phyloP scores from a whole-genome alignment of 2,329 filamentous ascomycete genomes.

The Talaromyces sp. region DNA sequence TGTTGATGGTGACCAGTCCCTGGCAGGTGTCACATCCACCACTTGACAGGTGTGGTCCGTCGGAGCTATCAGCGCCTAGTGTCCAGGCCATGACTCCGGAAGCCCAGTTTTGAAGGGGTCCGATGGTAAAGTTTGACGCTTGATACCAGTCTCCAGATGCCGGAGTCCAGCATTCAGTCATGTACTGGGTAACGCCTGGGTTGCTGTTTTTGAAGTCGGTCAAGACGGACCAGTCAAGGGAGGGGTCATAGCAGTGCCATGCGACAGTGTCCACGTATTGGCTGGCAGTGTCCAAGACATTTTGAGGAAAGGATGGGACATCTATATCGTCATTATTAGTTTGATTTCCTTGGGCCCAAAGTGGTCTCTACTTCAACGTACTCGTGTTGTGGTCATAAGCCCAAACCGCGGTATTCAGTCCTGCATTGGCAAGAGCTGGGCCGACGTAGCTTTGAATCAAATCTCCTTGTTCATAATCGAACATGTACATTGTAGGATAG shows the following conservation, averaged over 20 bases:
- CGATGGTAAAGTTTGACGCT: conserved; percentile 6
- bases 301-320: conserved; percentile 9
- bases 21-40: conserved; percentile 12
- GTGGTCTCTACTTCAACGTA: background rate
- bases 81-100: conserved; percentile 18
- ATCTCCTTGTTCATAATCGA: conserved; percentile 4
- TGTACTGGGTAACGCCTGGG: conserved; percentile 13
- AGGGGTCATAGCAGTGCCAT: conserved; percentile 13
- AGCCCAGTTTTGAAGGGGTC: conserved; percentile 17
- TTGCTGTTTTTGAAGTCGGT: conserved; percentile 15
- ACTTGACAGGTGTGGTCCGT: conserved; percentile 11
- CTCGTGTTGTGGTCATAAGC: conserved; percentile 17
- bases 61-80: background rate
- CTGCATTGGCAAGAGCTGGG: conserved; percentile 14
- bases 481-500: conserved; percentile 18
- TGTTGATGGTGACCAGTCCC: conserved; percentile 11
- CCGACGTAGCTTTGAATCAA: conserved; percentile 11
- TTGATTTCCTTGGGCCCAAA: background rate
- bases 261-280: conserved; percentile 17
- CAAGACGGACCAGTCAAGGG: conserved; percentile 10
- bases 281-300: conserved; percentile 2
- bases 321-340: background rate
- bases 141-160: conserved; percentile 11
- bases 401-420: conserved; percentile 13
- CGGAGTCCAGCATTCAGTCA: conserved; percentile 16